These are phyloP conservation scores for Aschersonia sp. DNA, from an alignment of 2,329 filamentous ascomycete genomes.

Conservation along the genomic window DNA sequence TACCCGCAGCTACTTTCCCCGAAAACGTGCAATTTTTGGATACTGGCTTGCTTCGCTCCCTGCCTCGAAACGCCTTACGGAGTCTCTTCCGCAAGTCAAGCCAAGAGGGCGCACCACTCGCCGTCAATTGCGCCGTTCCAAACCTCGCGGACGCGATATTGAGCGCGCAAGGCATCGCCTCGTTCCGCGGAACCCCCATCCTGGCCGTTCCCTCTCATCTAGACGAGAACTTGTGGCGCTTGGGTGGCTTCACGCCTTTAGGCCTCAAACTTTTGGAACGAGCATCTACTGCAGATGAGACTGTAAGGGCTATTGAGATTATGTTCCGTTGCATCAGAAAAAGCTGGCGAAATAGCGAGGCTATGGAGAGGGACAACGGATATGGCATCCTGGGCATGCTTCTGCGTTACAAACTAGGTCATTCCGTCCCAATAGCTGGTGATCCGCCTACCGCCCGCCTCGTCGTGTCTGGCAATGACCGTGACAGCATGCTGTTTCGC, in stretches of 20 bases:
- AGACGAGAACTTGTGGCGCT: conserved; percentile 83
- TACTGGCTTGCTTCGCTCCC: conserved; percentile 57
- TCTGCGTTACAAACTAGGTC: conserved; percentile 67
- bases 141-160: conserved; percentile 82
- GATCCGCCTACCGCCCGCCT: conserved; percentile 23
- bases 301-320: conserved; percentile 66
- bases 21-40: conserved; percentile 70
- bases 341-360: conserved; percentile 95
- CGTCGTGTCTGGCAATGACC: conserved; percentile 33
- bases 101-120: conserved; percentile 53
- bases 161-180: conserved; percentile 64
- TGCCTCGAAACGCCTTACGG: conserved; percentile 61
- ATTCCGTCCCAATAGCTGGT: conserved; percentile 16
- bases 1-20: conserved; percentile 66
- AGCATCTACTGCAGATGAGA: conserved; percentile 53
- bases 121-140: conserved; percentile 77
- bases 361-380: conserved; percentile 91
- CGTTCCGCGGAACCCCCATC: conserved; percentile 72
- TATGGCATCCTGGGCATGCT: conserved; percentile 80
- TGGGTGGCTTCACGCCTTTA: conserved; percentile 81
- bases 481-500: conserved; percentile 41
- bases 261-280: conserved; percentile 74
- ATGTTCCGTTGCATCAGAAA: conserved; percentile 75
- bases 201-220: conserved; percentile 70
- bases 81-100: conserved; percentile 29